Base-by-base conservation (phyloP, 169 alveolate genomes). In the Plasmodium cynomolgi region DNA sequence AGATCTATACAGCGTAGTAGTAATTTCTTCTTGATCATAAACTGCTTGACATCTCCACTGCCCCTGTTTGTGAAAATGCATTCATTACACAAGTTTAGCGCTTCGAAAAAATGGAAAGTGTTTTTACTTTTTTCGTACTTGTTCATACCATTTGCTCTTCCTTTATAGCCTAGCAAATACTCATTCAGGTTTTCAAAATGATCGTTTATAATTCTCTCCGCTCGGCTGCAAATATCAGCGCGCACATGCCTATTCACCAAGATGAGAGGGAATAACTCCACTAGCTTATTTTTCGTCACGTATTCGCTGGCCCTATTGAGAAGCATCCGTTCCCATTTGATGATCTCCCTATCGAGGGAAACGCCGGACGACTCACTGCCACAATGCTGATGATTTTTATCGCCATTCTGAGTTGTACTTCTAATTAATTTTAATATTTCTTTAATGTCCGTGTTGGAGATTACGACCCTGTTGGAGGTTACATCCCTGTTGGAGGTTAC, bases 81-180 rank as follows among this genome's bases (percentile, higher is more conserved):
- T 50, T 91, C 95, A 44, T 91, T 91, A 39, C 95, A 91, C 26
- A 91, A 26, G 56, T 91, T 91, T 81, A 91, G 58, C 17, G 92
- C n/a, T 26, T 80, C 79, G 11, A 90, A n/a, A 37, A 90, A 80
- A 39, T 34, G 39, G n/a, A 44, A 34, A n/a, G 34, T 20, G 47
- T 62, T 13, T 50, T 82, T 91, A 7, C 26, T 58, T 75, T 68
- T 11, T 50, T 34, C 47, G 23, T 68, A 29, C 26, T 44, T 81
- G 7, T 44, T 37, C 54, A 23, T 81, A 17, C 11, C 20, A 44
- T 81, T 82, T 20, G 34, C 13, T 23, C 80, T 37, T 17, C 11
- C 39, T 11, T 44, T 54, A 26, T 6, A 11, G n/a, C 31, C 31
- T 34, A 33, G 31, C n/a, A 54, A 75, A 50, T 33, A 23, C 31